phyloP scores from a whole-genome alignment of 2,329 filamentous ascomycete genomes.

The Trichoderma breve region DNA sequence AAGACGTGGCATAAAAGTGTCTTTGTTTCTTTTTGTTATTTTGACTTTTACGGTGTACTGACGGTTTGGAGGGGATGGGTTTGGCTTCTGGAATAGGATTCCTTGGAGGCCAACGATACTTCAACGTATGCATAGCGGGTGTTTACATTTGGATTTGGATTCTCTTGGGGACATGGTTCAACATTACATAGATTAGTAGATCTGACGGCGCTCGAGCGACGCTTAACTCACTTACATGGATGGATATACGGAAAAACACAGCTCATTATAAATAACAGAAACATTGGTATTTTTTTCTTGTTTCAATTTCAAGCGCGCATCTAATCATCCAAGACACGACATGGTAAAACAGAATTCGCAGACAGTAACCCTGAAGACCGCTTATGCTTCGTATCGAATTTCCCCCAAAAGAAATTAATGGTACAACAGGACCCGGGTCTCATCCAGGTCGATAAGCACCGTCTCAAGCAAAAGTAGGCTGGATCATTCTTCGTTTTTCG shows the following conservation, averaged over 20 bases:
- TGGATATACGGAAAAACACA: neutral
- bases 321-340: neutral
- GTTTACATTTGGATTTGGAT: conserved; percentile 23
- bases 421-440: conserved; percentile 16
- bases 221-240: neutral
- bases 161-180: conserved; percentile 5
- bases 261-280: neutral
- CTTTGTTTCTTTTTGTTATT: neutral
- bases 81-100: neutral
- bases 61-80: neutral
- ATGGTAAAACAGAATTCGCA: neutral
- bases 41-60: neutral
- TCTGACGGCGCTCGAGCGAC: conserved; percentile 4
- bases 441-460: conserved; percentile 4
- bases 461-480: neutral
- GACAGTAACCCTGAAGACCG: conserved; percentile 15
- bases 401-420: neutral
- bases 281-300: neutral
- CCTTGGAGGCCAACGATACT: conserved; percentile 25
- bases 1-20: conserved; percentile 32
- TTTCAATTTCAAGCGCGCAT: neutral
- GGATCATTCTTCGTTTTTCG: neutral
- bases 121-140: conserved; percentile 37
- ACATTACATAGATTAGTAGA: conserved; percentile 14
- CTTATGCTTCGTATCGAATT: conserved; percentile 18